phyloP scores from a whole-genome alignment of 2,329 filamentous ascomycete genomes.

The Septoria petroselini region DNA sequence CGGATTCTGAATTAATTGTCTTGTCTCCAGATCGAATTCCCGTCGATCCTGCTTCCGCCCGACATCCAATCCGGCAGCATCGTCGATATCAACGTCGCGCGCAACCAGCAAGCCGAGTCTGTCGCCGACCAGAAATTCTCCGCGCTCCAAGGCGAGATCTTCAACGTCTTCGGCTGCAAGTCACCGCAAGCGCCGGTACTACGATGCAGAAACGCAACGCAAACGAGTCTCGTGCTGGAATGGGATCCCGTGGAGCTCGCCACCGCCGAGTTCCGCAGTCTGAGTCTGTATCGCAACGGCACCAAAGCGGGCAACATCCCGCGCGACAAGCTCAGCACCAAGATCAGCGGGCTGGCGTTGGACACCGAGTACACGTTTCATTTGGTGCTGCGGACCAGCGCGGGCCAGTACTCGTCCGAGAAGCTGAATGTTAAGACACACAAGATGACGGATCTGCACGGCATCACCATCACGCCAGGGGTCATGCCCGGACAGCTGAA shows the following conservation, averaged over 20 bases:
- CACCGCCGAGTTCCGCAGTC: constrained; percentile 83
- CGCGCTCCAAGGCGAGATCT: constrained; percentile 83
- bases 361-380: constrained; percentile 96
- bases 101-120: constrained; percentile 76
- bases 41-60: constrained; percentile 90
- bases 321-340: constrained; percentile 86
- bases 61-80: constrained; percentile 96
- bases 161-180: constrained; percentile 75
- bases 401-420: constrained; percentile 81
- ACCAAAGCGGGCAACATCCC: constrained; percentile 96
- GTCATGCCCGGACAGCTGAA: constrained; percentile 70
- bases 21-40: constrained; percentile 81
- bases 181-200: constrained; percentile 75
- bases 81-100: constrained; percentile 92
- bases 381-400: constrained; percentile 82
- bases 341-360: constrained; percentile 93
- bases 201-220: constrained; percentile 92
- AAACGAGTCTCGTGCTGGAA: constrained; percentile 96
- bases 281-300: constrained; percentile 91
- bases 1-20: too few species aligned
- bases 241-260: constrained; percentile 95
- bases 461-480: constrained; percentile 90
- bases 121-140: constrained; percentile 73
- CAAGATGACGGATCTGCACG: constrained; percentile 96
- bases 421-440: constrained; percentile 85